Evolutionary conservation across 345 rosid species (phyloP), one percentile per base, ranked within the genome.

Genomic region (Pistacia atlantica): DNA sequence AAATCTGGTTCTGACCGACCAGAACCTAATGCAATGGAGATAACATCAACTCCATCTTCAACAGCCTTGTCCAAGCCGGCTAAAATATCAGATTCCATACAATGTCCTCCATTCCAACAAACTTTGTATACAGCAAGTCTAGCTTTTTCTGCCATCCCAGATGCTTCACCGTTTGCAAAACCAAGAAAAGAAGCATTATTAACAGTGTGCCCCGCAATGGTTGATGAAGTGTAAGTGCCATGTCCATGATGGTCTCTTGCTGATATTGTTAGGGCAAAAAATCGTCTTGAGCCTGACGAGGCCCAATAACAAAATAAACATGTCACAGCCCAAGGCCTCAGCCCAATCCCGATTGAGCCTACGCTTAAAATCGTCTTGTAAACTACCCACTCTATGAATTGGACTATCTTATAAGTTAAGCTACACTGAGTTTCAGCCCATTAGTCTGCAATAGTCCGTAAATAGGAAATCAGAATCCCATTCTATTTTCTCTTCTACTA

Each of bases 71-170:
- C 84, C 10, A 78, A 18, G 1, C 78, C 82, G 0, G 80, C 82
- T 13, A 80, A 69, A 62, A 81, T 69, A 38, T 78, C 84, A 3
- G 80, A 58, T 0, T 37, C 67, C 5, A 0, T 0, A 56, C 86
- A 84, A 0, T 25, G 1, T 25, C 49, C n/a, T 0, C 0, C 4
- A 8, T 3, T 33, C 69, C 57, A 58, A 55, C 83, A 80, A 22
- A 74, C 83, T 42, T 67, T 75, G 64, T 80, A 83, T 3, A 58
- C 45, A 1, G 84, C 84, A 9, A 84, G 28, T 7, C 84, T 72
- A 17, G 87, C 87, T 31, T 76, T 73, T n/a, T 79, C 78, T 1
- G 87, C 87, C 16, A 84, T 60, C 25, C 87, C 87, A 51, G 8
- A 11, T 0, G 87, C 84, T 3, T 17, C 18, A 1, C 84, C 87